Conservation (phyloP, 495 filamentous ascomycete genomes). For the Platismatia glauca region DNA sequence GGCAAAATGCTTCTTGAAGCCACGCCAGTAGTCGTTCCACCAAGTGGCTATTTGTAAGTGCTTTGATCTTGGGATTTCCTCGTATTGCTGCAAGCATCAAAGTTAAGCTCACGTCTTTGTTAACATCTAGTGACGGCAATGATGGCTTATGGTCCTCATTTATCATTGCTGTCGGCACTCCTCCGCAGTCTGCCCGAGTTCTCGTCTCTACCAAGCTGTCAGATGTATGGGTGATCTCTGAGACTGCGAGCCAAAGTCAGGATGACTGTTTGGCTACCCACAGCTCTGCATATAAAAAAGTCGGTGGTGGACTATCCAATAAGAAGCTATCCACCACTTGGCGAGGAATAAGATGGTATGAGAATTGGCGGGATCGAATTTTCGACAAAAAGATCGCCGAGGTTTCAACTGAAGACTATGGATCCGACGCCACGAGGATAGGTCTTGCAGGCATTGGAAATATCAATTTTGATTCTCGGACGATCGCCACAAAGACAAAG, state of each 20-base stretch:
- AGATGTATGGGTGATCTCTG: constrained; percentile 26
- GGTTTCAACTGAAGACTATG: constrained; percentile 33
- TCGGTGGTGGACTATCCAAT: constrained; percentile 40
- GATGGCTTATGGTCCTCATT: constrained; percentile 33
- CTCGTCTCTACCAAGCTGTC: constrained; percentile 24
- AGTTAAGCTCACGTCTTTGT: neutral
- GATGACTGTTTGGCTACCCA: neutral
- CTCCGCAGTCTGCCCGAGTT: constrained; percentile 28
- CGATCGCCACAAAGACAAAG: constrained; percentile 38
- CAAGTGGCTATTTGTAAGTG: neutral
- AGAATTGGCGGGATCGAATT: constrained; percentile 34
- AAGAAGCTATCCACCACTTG: constrained; percentile 39
- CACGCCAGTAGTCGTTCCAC: neutral
- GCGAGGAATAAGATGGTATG: constrained; percentile 40
- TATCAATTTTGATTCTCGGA: constrained; percentile 35
- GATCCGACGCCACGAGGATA: constrained; percentile 40
- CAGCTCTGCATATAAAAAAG: constrained; percentile 32
- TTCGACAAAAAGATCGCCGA: constrained; percentile 32
- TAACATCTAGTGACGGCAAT: constrained; percentile 23
- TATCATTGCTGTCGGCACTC: constrained; percentile 27
- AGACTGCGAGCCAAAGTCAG: constrained; percentile 24
- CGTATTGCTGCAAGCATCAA: neutral
- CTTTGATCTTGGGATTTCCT: neutral
- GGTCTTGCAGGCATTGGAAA: constrained; percentile 28
- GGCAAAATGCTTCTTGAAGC: neutral